Percentiles rank a stretch among this genome's conserved stretches.
These are phyloP conservation scores for Cutaneotrichosporon dermatis DNA, from an alignment of 1,284 basidiomycete species.

Conservation along the genomic window DNA sequence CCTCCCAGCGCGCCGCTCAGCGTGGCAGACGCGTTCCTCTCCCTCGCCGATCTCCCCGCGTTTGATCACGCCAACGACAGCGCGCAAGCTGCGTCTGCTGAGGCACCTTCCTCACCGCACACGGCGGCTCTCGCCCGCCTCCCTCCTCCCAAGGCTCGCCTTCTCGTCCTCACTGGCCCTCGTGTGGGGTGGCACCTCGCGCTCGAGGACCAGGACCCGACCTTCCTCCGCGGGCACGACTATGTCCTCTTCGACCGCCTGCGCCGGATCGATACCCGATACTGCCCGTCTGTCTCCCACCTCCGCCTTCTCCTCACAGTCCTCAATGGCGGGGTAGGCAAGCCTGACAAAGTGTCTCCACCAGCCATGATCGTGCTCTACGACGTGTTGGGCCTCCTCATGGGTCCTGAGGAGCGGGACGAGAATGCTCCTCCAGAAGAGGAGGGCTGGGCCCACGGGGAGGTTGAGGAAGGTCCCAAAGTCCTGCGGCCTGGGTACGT, in stretches of 20 bases:
- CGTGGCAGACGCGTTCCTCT: constrained; percentile 28
- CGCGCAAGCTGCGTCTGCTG: too few species aligned
- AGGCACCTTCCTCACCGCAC: not conserved
- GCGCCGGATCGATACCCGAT: constrained; percentile 33
- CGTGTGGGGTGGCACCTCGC: constrained; percentile 20
- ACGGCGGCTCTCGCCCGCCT: not conserved
- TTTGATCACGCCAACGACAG: constrained; percentile 5
- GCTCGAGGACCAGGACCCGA: constrained; percentile 38
- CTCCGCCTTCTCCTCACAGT: constrained; percentile 25
- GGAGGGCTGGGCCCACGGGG: not conserved
- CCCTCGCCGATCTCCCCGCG: constrained; percentile 19
- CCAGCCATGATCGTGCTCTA: constrained; percentile 34
- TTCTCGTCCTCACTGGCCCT: constrained; percentile 35
- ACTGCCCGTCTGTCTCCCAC: constrained; percentile 30
- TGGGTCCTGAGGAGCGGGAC: constrained; percentile 23
- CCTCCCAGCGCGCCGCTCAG: constrained; percentile 35
- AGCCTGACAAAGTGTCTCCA: constrained; percentile 7
- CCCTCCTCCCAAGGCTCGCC: constrained; percentile 10
- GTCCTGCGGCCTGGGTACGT: not conserved
- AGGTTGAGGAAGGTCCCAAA: not conserved
- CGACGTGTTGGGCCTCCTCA: constrained; percentile 31
- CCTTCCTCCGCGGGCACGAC: constrained; percentile 24
- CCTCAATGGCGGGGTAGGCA: not conserved
- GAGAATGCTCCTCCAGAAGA: constrained; percentile 19
- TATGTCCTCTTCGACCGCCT: constrained; percentile 20